Base-by-base conservation (phyloP, 2,329 filamentous ascomycete genomes). In the Biscogniauxia sp. region DNA sequence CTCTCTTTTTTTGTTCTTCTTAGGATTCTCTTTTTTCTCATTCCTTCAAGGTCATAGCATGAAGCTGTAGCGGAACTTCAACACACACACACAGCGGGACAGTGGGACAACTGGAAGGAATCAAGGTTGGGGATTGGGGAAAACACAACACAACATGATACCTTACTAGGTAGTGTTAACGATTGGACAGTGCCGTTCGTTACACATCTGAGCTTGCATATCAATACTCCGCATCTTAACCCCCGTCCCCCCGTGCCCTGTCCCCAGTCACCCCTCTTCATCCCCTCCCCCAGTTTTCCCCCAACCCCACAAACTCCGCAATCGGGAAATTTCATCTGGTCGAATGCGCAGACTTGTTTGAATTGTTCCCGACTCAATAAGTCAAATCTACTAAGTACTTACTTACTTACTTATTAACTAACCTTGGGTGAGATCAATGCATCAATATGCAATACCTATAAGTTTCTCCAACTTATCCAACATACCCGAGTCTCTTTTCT, bases 191-290 rank as follows among this genome's bases (percentile, higher is more conserved):
- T 9, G 15, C 37, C 37, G 37, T 49, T 25, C 37, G 52, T 59
- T 59, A 56, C 56, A 58, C 55, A 26, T 20, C 13, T 26, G 51
- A n/a, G 41, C 45, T 5, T 25, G 28, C 23, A 57, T 57, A 58
- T n/a, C n/a, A n/a, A n/a, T 66, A 67, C 65, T 67, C 65, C 65
- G 65, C 65, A 67, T 64, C 56, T 41, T 28, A 55, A 50, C 32
- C 60, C 26, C 57, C 58, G 57, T 41, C 51, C 53, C 45, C 50
- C 55, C 32, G 19, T 55, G n/a, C 20, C 23, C 13, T 41, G 19
- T 25, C 61, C 61, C 61, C 59, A 62, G 65, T 67, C 61, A 64
- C 62, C 65, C 65, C 61, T 64, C 58, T 61, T 62, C 58, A 32
- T 32, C 37, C 37, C 37, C 13, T 45, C 11, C 37, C 37, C 37